Conservation (phyloP, 179 eudicot species). For the Gypsophila paniculata region DNA sequence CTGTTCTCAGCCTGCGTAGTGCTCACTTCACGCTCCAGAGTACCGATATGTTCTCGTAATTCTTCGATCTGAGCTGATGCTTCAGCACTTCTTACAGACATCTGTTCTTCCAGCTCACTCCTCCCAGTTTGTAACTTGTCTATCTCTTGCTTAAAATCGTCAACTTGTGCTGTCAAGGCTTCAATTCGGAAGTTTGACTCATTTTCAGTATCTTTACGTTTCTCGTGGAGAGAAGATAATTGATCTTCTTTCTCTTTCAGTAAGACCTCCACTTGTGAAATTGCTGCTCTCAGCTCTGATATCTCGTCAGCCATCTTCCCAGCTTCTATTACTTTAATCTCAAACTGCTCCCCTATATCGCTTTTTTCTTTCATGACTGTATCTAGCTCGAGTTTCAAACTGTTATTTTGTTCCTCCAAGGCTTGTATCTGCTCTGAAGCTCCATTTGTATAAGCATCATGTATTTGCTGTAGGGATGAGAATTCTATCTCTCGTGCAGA, state of each 20-base stretch:
- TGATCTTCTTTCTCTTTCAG: conserved; percentile 37
- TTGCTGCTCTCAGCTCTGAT: conserved; percentile 28
- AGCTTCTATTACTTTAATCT: conserved; percentile 38
- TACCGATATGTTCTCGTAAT: conserved; percentile 29
- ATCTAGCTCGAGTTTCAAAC: conserved; percentile 28
- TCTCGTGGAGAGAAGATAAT: conserved; percentile 28
- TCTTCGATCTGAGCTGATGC: conserved; percentile 31
- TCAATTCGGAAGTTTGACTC: conserved; percentile 32
- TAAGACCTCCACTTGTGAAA: conserved; percentile 29
- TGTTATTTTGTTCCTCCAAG: conserved; percentile 25
- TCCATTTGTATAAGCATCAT: conserved; percentile 24
- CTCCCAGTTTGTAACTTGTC: conserved; percentile 27
- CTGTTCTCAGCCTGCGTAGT: conserved; percentile 29
- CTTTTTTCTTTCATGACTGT: conserved; percentile 32
- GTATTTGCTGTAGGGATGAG: conserved; percentile 22
- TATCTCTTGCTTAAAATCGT: conserved; percentile 32
- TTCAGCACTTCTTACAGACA: conserved; percentile 34
- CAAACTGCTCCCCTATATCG: conserved; percentile 17
- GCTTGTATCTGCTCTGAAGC: conserved; percentile 30
- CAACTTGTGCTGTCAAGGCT: conserved; percentile 34
- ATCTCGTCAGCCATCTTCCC: conserved; percentile 40
- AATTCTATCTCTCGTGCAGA: conserved; percentile 25
- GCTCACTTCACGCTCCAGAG: conserved; percentile 38
- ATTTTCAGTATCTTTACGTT: conserved; percentile 28
- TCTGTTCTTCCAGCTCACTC: conserved; percentile 36